Percentiles rank a stretch among this genome's conserved stretches.
Conservation (phyloP, 2,329 filamentous ascomycete species). For the Ceratocystiopsis sp. region DNA sequence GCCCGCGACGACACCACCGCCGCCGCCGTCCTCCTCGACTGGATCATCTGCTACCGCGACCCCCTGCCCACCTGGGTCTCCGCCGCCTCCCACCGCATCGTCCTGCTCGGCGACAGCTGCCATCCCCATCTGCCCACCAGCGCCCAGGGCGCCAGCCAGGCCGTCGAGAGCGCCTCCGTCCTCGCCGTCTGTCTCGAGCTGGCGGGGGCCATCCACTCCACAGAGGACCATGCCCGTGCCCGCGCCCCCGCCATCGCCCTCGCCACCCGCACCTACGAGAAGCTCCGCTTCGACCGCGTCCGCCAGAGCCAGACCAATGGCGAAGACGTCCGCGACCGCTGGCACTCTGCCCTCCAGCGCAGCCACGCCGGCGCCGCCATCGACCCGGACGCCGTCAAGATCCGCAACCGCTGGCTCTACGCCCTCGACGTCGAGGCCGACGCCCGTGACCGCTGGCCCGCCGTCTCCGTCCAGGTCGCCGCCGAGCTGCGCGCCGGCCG, state of each 20-base stretch:
- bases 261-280: slow-evolving; percentile 24
- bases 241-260: not conserved
- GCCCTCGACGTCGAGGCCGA: slow-evolving; percentile 28
- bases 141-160: slow-evolving; percentile 43
- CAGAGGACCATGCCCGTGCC: too few relatives aligned
- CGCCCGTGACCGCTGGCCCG: slow-evolving; percentile 24
- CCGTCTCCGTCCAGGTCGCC: slow-evolving; percentile 20
- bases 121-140: slow-evolving; percentile 49
- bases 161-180: slow-evolving; percentile 42
- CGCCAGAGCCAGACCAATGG: slow-evolving; percentile 25
- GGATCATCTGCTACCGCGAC: slow-evolving; percentile 37
- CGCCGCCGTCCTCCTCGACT: slow-evolving; percentile 25
- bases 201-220: too few relatives aligned
- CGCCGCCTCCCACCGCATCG: slow-evolving; percentile 33
- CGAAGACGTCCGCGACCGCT: slow-evolving; percentile 25
- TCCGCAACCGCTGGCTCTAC: slow-evolving; percentile 29
- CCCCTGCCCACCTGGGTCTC: slow-evolving; percentile 36
- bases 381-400: slow-evolving; percentile 27
- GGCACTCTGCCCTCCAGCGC: slow-evolving; percentile 25
- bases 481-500: slow-evolving; percentile 19
- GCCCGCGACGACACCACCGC: too few relatives aligned
- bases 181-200: slow-evolving; percentile 36
- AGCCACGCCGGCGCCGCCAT: slow-evolving; percentile 24
- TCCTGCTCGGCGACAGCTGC: slow-evolving; percentile 47
- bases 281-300: slow-evolving; percentile 22